These are phyloP conservation scores for Penicillium sp. DNA, from an alignment of 2,329 filamentous ascomycete genomes.

Conservation along the genomic window DNA sequence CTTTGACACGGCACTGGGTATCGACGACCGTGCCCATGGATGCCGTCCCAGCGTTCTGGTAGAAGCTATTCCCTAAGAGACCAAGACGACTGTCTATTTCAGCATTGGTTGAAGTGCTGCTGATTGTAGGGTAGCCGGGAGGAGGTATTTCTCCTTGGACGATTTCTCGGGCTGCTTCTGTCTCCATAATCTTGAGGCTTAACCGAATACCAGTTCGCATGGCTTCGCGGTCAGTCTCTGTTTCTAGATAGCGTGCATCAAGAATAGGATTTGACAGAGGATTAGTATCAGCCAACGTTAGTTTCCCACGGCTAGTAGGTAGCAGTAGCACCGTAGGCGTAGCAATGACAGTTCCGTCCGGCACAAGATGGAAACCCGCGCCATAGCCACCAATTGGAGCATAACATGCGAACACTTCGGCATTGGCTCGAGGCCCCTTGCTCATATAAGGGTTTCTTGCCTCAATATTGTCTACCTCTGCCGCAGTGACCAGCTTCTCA, in stretches of 20 bases:
- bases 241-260: constrained; percentile 22
- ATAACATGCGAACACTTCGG: constrained; percentile 5
- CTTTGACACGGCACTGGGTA: constrained; percentile 15
- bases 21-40: constrained; percentile 19
- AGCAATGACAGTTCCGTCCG: constrained; percentile 19
- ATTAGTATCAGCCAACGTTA: constrained; percentile 19
- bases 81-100: constrained; percentile 12
- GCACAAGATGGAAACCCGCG: constrained; percentile 9
- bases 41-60: constrained; percentile 13
- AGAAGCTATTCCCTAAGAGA: constrained; percentile 11
- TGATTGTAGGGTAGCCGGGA: neutral
- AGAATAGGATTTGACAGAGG: constrained; percentile 18
- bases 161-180: constrained; percentile 12
- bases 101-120: constrained; percentile 1
- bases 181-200: constrained; percentile 8
- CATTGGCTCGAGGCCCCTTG: neutral
- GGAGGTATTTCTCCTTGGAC: constrained; percentile 17
- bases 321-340: constrained; percentile 10
- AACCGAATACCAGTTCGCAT: constrained; percentile 16
- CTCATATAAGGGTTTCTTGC: neutral
- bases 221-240: constrained; percentile 21
- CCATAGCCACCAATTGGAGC: constrained; percentile 14
- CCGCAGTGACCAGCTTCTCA: neutral
- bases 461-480: neutral
- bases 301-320: constrained; percentile 22